Base-by-base conservation (phyloP, 2,329 filamentous ascomycete species). In the Fusarium miscanthi region DNA sequence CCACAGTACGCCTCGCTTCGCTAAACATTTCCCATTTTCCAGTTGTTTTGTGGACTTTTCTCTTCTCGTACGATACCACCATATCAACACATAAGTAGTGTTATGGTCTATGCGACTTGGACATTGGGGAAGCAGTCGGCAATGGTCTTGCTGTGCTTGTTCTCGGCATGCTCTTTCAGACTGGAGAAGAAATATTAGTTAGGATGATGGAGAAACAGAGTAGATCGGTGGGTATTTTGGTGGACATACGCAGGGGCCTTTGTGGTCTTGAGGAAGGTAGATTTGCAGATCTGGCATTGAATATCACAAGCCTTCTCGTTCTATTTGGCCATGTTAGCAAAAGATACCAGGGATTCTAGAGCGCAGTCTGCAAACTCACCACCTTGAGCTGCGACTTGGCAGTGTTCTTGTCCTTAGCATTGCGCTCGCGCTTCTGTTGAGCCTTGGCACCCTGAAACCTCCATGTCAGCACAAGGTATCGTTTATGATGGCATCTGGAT, bases 201-300 rank as follows among this genome's bases (percentile, higher is more conserved):
- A 53, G 40, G 53, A 48, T 51, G 63, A 40, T 43, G 30, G 41
- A 27, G 33, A 62, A 61, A 37, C 42, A 27, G 45, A 27, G 30
- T 57, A n/a, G 35, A 27, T 35, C 43, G 48, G 53, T 33, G 48
- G 51, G 19, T 56, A 33, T 53, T 35, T 40, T 45, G 46, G 63
- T 42, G 27, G 25, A 84, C 88, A 75, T 85, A 91, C 89, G 92
- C 90, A 77, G 91, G 91, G 69, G 87, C 89, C 79, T 92, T 91
- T 69, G 91, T 92, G 40, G 93, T 95, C 85, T 92, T 91, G 76
- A 94, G 87, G 85, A 95, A 94, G 35, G 92, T 93, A 76, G 91
- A 88, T 83, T 91, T 92, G 91, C 93, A 95, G 78, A 90, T 86
- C 74, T 88, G 84, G 87, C 93, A 95, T 82, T 93, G 91, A 82